Evolutionary conservation across 1,139 yeast species (phyloP).

Genomic region (Blastobotrys niveus): DNA sequence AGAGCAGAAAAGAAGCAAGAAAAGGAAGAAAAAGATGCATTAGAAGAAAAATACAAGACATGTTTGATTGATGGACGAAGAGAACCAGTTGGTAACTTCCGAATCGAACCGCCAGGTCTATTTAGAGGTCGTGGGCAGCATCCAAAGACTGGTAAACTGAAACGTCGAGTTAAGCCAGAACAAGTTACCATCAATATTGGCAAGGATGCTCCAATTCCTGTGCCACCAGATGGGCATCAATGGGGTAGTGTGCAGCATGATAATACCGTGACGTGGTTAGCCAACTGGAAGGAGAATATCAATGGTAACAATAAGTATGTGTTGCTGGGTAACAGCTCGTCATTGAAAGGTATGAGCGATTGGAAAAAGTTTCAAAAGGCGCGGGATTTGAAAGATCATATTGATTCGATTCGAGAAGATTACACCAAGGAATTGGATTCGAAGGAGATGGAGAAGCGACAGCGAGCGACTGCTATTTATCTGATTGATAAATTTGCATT

Average conservation of each 20-base stretch:
- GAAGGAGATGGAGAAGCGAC: conserved; percentile 77
- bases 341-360: conserved; percentile 87
- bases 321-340: conserved; percentile 84
- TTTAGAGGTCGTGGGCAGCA: conserved; percentile 97
- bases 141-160: conserved; percentile 85
- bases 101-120: conserved; percentile 93
- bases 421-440: conserved; percentile 67
- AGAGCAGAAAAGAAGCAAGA: conserved; percentile 67
- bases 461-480: conserved; percentile 90
- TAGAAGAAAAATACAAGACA: conserved; percentile 76
- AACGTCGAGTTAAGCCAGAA: conserved; percentile 72
- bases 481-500: conserved; percentile 90
- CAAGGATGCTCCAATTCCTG: conserved; percentile 64
- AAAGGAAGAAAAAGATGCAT: conserved; percentile 64
- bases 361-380: conserved; percentile 91
- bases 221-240: conserved; percentile 76
- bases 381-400: conserved; percentile 67
- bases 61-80: conserved; percentile 81
- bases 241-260: conserved; percentile 93
- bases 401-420: conserved; percentile 68
- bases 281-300: conserved; percentile 95
- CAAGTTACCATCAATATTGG: conserved; percentile 83
- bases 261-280: conserved; percentile 90
- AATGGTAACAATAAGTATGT: conserved; percentile 82
- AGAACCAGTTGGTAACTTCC: conserved; percentile 88